Evolutionary conservation across 192 early-diverging fungal species (phyloP).

Genomic region (Dimargaris cristalligena): DNA sequence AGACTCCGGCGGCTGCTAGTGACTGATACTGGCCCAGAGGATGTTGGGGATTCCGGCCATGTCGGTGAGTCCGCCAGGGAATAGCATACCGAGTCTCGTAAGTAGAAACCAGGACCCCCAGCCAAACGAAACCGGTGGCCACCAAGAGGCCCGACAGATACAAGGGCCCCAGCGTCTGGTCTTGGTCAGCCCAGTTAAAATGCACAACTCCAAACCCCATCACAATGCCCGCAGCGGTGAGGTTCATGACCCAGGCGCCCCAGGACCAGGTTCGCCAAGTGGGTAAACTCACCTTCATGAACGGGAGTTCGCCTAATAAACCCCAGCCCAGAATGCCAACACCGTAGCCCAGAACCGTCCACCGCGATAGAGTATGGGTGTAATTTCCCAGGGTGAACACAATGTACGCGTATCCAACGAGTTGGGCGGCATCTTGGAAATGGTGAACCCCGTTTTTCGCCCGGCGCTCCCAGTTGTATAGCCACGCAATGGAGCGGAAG

Average conservation of each 20-base stretch:
- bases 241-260: constrained; percentile 44
- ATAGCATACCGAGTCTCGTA: not conserved
- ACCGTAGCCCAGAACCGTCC: constrained; percentile 23
- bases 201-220: constrained; percentile 40
- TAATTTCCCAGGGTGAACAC: constrained; percentile 66
- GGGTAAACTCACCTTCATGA: constrained; percentile 45
- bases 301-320: constrained; percentile 45
- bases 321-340: constrained; percentile 33
- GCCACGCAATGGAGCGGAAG: constrained; percentile 38
- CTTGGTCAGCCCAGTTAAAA: constrained; percentile 20
- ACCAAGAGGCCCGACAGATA: constrained; percentile 25
- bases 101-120: not conserved
- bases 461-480: constrained; percentile 47
- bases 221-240: constrained; percentile 32
- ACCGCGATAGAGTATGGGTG: constrained; percentile 40
- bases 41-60: not conserved
- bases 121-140: constrained; percentile 14
- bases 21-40: too few species aligned
- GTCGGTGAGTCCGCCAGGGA: constrained; percentile 1
- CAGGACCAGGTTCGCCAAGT: constrained; percentile 42
- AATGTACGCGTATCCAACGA: constrained; percentile 39
- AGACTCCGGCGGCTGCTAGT: too few species aligned
- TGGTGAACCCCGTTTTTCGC: constrained; percentile 44
- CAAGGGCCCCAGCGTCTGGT: constrained; percentile 21
- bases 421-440: constrained; percentile 42